Conservation (phyloP, 2,329 filamentous ascomycete genomes). For the Aspergillus pseudotamarii region DNA sequence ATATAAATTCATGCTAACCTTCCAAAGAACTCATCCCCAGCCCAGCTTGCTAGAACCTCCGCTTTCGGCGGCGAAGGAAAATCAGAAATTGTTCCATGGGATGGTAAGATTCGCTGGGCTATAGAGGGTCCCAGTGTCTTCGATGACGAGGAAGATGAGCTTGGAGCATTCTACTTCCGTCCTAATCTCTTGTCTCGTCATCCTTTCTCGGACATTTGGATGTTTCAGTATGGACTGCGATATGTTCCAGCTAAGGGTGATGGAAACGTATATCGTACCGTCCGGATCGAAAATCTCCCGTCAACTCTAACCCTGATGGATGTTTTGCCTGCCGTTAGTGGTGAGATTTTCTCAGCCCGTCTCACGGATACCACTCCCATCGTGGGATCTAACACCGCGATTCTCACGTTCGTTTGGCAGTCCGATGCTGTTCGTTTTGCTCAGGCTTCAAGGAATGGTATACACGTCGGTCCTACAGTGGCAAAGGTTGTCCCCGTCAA, state of each 20-base stretch:
- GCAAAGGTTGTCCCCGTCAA: conserved; percentile 27
- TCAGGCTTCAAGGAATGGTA: conserved; percentile 17
- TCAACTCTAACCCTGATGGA: conserved; percentile 23
- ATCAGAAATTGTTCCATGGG: conserved; percentile 18
- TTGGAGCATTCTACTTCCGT: conserved; percentile 14
- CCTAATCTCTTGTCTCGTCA: conserved; percentile 13
- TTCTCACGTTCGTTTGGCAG: conserved; percentile 34
- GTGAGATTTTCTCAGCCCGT: conserved; percentile 32
- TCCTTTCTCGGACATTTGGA: conserved; percentile 19
- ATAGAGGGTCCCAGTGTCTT: conserved; percentile 27
- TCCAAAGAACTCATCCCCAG: background rate
- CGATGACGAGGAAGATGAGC: conserved; percentile 24
- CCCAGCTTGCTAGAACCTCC: background rate
- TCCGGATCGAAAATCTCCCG: conserved; percentile 32
- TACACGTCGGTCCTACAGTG: conserved; percentile 22
- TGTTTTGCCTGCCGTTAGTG: conserved; percentile 27
- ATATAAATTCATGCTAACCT: background rate
- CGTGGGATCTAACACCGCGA: conserved; percentile 33
- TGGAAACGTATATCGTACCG: conserved; percentile 31
- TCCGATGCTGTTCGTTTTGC: conserved; percentile 28
- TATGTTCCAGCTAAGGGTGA: conserved; percentile 29
- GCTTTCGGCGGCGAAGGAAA: no score
- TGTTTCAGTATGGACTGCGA: conserved; percentile 37
- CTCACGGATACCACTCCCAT: conserved; percentile 32
- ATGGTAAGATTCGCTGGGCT: conserved; percentile 26